Conservation (phyloP, 768 basidiomycete species). For the Mycena floridula region DNA sequence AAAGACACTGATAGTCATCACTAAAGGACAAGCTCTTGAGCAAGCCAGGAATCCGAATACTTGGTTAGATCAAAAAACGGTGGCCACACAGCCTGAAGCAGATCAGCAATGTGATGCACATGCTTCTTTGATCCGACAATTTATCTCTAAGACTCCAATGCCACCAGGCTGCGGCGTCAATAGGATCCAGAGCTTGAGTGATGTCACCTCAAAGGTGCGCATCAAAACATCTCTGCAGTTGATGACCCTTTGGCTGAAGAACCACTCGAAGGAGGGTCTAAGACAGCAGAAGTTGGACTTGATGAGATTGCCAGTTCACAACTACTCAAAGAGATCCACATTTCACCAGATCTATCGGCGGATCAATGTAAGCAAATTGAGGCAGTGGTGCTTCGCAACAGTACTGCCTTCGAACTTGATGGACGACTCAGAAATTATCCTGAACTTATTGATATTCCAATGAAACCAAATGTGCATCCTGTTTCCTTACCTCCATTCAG, state of each 20-base stretch:
- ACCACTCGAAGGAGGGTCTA: not conserved
- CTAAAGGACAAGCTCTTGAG: slow-evolving; percentile 11
- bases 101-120: not conserved
- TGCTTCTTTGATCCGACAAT: not conserved
- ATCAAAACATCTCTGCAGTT: too few species aligned
- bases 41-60: slow-evolving; percentile 4
- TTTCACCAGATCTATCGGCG: not conserved
- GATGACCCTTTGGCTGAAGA: too few species aligned
- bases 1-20: slow-evolving; percentile 3
- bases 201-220: not conserved
- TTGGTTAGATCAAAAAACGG: slow-evolving; percentile 8
- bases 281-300: not conserved
- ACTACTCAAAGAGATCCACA: not conserved
- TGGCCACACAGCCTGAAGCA: not conserved
- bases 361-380: not conserved
- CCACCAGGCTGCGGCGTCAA: too few species aligned
- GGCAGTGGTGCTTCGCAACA: not conserved
- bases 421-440: not conserved
- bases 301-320: not conserved
- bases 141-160: too few species aligned
- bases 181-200: not conserved
- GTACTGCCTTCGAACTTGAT: not conserved
- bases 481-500: not conserved
- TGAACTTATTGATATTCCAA: not conserved
- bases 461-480: not conserved